Evolutionary conservation across 768 basidiomycete genomes (phyloP), one percentile per base, ranked within the genome.

Genomic region (Trametes elegans): DNA sequence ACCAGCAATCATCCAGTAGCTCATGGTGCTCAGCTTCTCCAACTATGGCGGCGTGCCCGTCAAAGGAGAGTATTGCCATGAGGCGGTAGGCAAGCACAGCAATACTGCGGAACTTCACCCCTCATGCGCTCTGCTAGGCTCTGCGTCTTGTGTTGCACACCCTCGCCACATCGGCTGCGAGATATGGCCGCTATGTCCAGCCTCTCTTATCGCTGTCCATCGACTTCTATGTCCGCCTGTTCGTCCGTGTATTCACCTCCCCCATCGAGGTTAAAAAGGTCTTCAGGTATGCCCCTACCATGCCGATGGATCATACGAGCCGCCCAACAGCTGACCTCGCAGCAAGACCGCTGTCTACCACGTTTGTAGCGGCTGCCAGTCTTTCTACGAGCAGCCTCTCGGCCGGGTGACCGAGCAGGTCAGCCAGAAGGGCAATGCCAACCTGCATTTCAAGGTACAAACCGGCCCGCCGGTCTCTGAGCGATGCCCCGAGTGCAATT

Each of bases 181-280:
- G 94, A 64, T 98, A 98, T 66, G 96, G 97, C 4, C 85, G 93
- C 35, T 90, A 87, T 66, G 92, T 99, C 57, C 81, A 88, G 61
- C 97, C 97, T 9, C 73, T 97, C 7, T 71, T 97, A 3, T 94
- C 89, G 0, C 76, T 99, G 28, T 96, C 93, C 14, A 96, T 99
- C 65, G 97, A 99, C 64, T 99, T 98, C 69, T 99, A 99, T 68
- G 86, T 97, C 23, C 87, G 97, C 3, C 65, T 98, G 18, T 99
- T 98, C 64, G 82, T 98, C 14, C 83, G 88, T 9, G 74, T 99
- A 5, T 75, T 81, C 48, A 79, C 86, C 0, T 76, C 84, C 3
- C 87, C 93, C 0, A 70, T 86, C 24, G 85, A 94, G 68, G 94
- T 95, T 38, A 99, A 99, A 71, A 85, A 83, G 57, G 72, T 82